Conservation (phyloP, 2,329 filamentous ascomycete genomes). For the Pleoardoris graminearum region DNA sequence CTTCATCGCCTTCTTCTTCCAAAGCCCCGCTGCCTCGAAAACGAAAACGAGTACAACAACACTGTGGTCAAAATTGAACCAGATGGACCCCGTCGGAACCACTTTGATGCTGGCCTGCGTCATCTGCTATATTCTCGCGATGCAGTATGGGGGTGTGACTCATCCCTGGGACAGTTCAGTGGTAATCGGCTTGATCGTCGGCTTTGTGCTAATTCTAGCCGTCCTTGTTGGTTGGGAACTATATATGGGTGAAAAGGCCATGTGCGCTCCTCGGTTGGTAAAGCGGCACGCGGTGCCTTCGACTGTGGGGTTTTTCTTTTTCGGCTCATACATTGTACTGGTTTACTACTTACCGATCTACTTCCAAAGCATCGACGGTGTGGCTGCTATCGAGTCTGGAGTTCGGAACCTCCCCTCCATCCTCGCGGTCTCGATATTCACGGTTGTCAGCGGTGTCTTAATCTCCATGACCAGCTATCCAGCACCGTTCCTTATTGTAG, state of each 20-base stretch:
- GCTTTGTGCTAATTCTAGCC: constrained; percentile 45
- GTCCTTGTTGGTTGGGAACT: constrained; percentile 44
- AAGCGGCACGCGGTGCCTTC: no score
- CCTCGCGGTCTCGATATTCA: no score
- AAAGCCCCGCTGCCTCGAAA: constrained; percentile 34
- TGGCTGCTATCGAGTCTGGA: constrained; percentile 43
- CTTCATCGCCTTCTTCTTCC: constrained; percentile 48
- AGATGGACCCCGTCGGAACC: constrained; percentile 52
- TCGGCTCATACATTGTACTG: constrained; percentile 44
- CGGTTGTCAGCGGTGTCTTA: constrained; percentile 22
- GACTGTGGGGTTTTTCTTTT: no score
- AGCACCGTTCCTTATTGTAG: constrained; percentile 17
- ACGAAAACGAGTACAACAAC: constrained; percentile 24
- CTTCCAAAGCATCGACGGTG: constrained; percentile 50
- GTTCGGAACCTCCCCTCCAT: constrained; percentile 51
- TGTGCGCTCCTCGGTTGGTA: constrained; percentile 44
- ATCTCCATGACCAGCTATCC: constrained; percentile 37
- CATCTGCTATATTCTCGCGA: constrained; percentile 50
- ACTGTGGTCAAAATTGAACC: constrained; percentile 44
- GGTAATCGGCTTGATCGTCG: constrained; percentile 53
- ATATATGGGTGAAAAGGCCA: constrained; percentile 47
- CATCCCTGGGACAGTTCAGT: constrained; percentile 35
- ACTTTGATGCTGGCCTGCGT: constrained; percentile 46
- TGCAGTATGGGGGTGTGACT: constrained; percentile 50
- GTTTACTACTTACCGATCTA: constrained; percentile 56